These are phyloP conservation scores for Monilinia laxa DNA, from an alignment of 2,329 filamentous ascomycete genomes.

Conservation along the genomic window DNA sequence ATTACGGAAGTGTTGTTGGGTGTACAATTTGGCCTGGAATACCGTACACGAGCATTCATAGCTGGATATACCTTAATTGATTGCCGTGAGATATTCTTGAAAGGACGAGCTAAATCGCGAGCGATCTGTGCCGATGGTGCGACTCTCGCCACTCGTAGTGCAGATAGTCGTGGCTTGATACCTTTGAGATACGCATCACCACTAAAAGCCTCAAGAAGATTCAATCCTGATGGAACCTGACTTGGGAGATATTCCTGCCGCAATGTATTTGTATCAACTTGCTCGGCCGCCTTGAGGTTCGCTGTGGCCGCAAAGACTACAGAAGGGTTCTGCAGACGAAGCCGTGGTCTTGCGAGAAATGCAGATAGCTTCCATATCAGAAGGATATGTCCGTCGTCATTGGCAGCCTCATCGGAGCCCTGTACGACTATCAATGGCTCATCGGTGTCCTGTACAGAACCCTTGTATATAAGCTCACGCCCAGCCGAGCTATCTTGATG, in stretches of 20 bases:
- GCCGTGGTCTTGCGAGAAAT: conserved; percentile 58
- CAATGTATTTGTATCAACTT: conserved; percentile 44
- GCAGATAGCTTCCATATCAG: conserved; percentile 61
- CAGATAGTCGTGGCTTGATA: conserved; percentile 67
- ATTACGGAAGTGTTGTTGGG: conserved; percentile 59
- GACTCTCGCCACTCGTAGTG: conserved; percentile 71
- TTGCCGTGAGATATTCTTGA: conserved; percentile 63
- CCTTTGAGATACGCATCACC: conserved; percentile 59
- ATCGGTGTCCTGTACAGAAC: conserved; percentile 50
- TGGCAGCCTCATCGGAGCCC: conserved; percentile 44
- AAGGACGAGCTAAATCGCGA: conserved; percentile 60
- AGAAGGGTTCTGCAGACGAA: conserved; percentile 64
- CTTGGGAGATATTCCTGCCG: conserved; percentile 67
- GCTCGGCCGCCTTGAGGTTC: conserved; percentile 55
- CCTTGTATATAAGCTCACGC: conserved; percentile 61
- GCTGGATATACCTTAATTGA: conserved; percentile 65
- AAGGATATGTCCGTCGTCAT: conserved; percentile 47
- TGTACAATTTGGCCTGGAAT: conserved; percentile 62
- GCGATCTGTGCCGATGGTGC: conserved; percentile 62
- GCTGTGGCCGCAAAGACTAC: conserved; percentile 64
- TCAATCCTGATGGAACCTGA: conserved; percentile 66
- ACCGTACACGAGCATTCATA: conserved; percentile 70
- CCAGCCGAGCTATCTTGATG: conserved; percentile 47
- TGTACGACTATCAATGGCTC: conserved; percentile 51
- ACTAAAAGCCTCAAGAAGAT: conserved; percentile 73